Evolutionary conservation across 2,329 filamentous ascomycete species (phyloP).

Genomic region (Penicillium sumatraense): DNA sequence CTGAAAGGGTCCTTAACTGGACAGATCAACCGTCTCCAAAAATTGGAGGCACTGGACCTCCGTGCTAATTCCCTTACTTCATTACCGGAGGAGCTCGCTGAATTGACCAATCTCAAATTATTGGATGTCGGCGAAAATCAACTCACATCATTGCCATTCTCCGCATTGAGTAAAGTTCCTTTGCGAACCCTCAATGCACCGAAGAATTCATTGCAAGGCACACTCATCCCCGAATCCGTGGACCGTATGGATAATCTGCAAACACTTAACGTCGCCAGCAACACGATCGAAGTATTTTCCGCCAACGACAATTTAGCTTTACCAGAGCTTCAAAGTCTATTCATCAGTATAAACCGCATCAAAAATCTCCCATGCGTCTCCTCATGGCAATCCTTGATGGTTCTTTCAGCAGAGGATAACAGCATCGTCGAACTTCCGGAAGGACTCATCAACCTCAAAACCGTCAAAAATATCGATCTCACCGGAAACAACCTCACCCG

Average conservation of each 20-base stretch:
- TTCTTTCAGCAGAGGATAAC: slow-evolving; percentile 81
- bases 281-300: slow-evolving; percentile 65
- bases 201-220: slow-evolving; percentile 77
- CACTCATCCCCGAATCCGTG: slow-evolving; percentile 69
- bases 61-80: slow-evolving; percentile 77
- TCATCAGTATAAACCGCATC: slow-evolving; percentile 81
- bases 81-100: slow-evolving; percentile 70
- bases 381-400: slow-evolving; percentile 74
- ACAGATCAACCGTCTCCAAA: slow-evolving; percentile 65
- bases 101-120: slow-evolving; percentile 70
- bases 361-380: slow-evolving; percentile 72
- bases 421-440: slow-evolving; percentile 74
- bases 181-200: slow-evolving; percentile 74
- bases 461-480: slow-evolving; percentile 78
- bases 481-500: slow-evolving; percentile 80
- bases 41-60: slow-evolving; percentile 80
- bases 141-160: slow-evolving; percentile 72
- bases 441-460: slow-evolving; percentile 70
- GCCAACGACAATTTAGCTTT: slow-evolving; percentile 60
- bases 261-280: slow-evolving; percentile 75
- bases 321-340: slow-evolving; percentile 73
- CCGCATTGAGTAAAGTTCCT: slow-evolving; percentile 68
- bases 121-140: slow-evolving; percentile 82
- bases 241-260: slow-evolving; percentile 68
- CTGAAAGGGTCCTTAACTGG: slow-evolving; percentile 70